phyloP scores from a whole-genome alignment of 2,329 filamentous ascomycete species.

The Teratosphaeria gauchensis region DNA sequence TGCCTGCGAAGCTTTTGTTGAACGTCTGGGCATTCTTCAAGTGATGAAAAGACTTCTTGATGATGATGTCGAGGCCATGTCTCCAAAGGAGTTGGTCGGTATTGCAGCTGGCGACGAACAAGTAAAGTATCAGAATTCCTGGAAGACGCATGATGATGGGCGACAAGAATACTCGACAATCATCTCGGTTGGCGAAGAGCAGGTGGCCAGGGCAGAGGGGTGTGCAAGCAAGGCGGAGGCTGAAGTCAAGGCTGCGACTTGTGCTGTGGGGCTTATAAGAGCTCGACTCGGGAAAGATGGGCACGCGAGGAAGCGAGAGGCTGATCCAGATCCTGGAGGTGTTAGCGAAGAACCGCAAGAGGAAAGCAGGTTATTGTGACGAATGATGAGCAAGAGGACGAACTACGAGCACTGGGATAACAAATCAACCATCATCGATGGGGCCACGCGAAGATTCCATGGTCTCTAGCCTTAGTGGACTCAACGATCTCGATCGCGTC shows the following conservation, averaged over 20 bases:
- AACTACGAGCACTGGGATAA: no score
- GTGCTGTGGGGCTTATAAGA: not conserved
- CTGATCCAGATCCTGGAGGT: not conserved
- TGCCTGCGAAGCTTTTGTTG: constrained; percentile 51
- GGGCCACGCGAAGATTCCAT: no score
- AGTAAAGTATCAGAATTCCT: constrained; percentile 41
- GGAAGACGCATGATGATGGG: not conserved
- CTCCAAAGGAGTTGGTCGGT: constrained; percentile 61
- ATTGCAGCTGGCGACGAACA: constrained; percentile 43
- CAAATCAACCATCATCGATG: no score
- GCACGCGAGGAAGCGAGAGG: not conserved
- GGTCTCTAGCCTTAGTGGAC: no score
- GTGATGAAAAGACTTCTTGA: constrained; percentile 53
- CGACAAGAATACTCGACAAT: not conserved
- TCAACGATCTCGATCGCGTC: no score
- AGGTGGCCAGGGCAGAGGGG: not conserved
- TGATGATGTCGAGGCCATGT: constrained; percentile 44
- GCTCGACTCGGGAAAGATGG: not conserved
- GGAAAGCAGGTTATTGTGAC: not conserved
- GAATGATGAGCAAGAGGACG: not conserved
- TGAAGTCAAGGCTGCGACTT: constrained; percentile 3
- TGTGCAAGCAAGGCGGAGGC: constrained; percentile 4
- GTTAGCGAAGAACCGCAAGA: not conserved
- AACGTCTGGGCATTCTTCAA: constrained; percentile 54
- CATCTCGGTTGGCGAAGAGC: constrained; percentile 3